These are phyloP conservation scores for Xylariaceae sp. DNA, from an alignment of 2,329 filamentous ascomycete genomes.

Conservation along the genomic window DNA sequence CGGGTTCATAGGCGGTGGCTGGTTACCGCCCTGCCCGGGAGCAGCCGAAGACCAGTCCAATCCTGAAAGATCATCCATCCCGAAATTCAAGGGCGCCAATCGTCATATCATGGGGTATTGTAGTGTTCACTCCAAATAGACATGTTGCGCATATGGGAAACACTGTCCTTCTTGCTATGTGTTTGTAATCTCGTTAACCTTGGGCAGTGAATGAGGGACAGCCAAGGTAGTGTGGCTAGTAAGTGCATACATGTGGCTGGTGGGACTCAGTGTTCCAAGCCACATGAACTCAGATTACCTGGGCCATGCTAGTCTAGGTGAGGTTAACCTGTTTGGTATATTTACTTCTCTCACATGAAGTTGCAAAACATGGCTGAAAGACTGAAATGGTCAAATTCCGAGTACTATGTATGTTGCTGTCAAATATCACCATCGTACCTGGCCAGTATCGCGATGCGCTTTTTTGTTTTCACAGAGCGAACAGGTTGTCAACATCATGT, in stretches of 20 bases:
- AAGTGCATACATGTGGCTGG: background rate
- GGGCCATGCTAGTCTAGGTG: too few species aligned
- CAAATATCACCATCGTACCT: too few species aligned
- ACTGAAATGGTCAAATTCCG: too few species aligned
- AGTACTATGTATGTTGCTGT: too few species aligned
- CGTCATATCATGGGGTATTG: constrained; percentile 26
- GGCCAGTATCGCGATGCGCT: too few species aligned
- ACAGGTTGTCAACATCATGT: too few species aligned
- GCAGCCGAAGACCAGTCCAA: constrained; percentile 31
- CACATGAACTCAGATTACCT: too few species aligned
- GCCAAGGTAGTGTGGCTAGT: constrained; percentile 5
- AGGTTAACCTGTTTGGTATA: too few species aligned
- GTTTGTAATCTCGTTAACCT: background rate
- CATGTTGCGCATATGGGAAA: constrained; percentile 9
- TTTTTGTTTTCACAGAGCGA: too few species aligned
- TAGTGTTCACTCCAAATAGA: constrained; percentile 14
- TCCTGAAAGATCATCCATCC: constrained; percentile 32
- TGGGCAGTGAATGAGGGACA: constrained; percentile 7
- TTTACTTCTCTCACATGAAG: too few species aligned
- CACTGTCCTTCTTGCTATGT: constrained; percentile 2
- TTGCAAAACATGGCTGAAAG: too few species aligned
- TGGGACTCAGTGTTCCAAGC: too few species aligned
- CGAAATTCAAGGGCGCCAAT: constrained; percentile 10
- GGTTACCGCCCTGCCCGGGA: constrained; percentile 20
- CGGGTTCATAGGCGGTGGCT: constrained; percentile 25